Conservation (phyloP, 331 rosid species). For the Rosa hybrid region DNA sequence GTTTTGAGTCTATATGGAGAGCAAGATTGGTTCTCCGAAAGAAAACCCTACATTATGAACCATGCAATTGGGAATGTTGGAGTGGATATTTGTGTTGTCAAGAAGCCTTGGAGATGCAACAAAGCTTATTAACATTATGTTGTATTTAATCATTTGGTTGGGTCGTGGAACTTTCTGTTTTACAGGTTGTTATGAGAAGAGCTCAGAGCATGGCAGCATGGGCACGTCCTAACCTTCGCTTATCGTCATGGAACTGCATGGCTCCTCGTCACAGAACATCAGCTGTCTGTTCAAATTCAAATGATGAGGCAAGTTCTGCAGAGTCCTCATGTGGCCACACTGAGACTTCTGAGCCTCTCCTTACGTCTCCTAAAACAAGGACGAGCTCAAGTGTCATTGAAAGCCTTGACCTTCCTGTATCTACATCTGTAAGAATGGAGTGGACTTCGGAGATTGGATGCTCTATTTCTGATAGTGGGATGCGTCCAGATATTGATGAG, state of each 20-base stretch:
- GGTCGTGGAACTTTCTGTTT: constrained; percentile 21
- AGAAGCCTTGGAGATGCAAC: neutral
- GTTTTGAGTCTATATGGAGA: neutral
- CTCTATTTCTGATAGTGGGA: constrained; percentile 47
- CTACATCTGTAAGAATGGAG: constrained; percentile 55
- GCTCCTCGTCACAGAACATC: constrained; percentile 76
- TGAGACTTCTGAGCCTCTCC: constrained; percentile 51
- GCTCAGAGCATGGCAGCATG: constrained; percentile 98
- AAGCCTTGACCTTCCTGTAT: constrained; percentile 53
- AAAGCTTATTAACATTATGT: neutral
- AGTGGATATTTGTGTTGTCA: neutral
- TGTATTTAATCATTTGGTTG: neutral
- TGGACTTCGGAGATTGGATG: constrained; percentile 76
- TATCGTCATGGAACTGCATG: constrained; percentile 90
- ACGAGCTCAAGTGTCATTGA: constrained; percentile 37
- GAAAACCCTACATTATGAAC: neutral
- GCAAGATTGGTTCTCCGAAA: neutral
- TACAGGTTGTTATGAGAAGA: constrained; percentile 86
- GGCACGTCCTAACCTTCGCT: constrained; percentile 68
- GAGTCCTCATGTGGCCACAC: constrained; percentile 29
- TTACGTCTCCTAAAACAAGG: constrained; percentile 42
- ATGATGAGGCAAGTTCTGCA: constrained; percentile 39
- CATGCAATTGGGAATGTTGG: neutral
- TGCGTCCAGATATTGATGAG: constrained; percentile 26
- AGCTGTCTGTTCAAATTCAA: constrained; percentile 39